A percentile compares a stretch with the other conserved stretches of the same genome.
Evolutionary conservation across 768 basidiomycete species (phyloP).

Genomic region (Lactarius indigo): DNA sequence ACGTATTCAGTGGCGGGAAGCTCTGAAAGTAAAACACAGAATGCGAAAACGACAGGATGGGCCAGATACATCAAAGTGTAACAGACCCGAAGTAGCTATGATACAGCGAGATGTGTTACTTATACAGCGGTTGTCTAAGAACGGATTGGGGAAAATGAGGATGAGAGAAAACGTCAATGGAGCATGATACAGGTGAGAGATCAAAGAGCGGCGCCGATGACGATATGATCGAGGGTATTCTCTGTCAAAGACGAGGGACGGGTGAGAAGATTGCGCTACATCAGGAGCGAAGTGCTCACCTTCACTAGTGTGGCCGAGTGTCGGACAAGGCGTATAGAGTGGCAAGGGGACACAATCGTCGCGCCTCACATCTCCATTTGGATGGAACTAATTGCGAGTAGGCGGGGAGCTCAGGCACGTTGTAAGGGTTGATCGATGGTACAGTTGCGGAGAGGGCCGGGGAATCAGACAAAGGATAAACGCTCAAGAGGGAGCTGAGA

Average conservation of each 20-base stretch:
- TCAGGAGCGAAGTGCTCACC: background rate
- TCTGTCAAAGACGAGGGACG: background rate
- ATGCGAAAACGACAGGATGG: background rate
- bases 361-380: slow-evolving; percentile 68
- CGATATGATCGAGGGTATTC: background rate
- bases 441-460: slow-evolving; percentile 2
- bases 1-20: background rate
- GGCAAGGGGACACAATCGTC: slow-evolving; percentile 65
- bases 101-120: slow-evolving; percentile 19
- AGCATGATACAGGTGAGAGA: no score
- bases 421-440: slow-evolving; percentile 23
- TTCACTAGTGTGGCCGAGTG: background rate
- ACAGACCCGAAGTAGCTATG: background rate
- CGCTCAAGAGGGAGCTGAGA: slow-evolving; percentile 23
- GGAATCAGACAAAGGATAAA: slow-evolving; percentile 18
- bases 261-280: background rate
- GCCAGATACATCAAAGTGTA: no score
- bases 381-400: slow-evolving; percentile 77
- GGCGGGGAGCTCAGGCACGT: slow-evolving; percentile 49
- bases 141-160: background rate
- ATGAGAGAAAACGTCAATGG: background rate
- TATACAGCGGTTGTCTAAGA: slow-evolving; percentile 5
- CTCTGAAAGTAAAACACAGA: background rate
- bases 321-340: slow-evolving; percentile 47
- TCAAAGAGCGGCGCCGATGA: background rate